Percentiles rank a stretch among this genome's conserved stretches.
Conservation (phyloP, 345 rosid genomes). For the Viola odorata region DNA sequence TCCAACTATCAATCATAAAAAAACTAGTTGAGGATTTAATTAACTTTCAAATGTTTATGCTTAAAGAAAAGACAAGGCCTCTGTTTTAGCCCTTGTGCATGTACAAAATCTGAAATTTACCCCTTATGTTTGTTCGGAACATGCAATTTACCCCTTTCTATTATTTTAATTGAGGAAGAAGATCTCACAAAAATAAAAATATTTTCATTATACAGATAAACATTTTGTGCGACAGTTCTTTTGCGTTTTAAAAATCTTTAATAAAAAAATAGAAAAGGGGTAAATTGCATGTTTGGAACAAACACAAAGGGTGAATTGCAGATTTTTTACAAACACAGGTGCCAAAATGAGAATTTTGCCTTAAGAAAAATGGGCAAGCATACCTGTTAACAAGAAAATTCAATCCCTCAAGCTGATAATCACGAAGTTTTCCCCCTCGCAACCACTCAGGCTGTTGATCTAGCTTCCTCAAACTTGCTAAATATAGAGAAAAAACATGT, state of each 20-base stretch:
- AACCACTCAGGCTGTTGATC: slow-evolving; percentile 98
- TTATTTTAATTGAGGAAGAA: too few species aligned
- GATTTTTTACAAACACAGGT: not conserved
- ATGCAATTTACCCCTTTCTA: too few species aligned
- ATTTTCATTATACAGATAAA: too few species aligned
- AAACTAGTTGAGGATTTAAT: slow-evolving; percentile 10
- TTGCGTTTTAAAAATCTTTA: not conserved
- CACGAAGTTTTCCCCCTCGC: slow-evolving; percentile 93
- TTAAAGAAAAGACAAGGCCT: too few species aligned
- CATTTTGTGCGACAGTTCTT: not conserved
- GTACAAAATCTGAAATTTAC: too few species aligned
- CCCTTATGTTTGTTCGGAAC: too few species aligned
- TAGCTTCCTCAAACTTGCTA: slow-evolving; percentile 91
- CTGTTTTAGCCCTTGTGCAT: too few species aligned
- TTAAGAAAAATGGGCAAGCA: slow-evolving; percentile 17
- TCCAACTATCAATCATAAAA: slow-evolving; percentile 61
- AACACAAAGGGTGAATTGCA: too few species aligned
- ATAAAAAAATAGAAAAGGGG: too few species aligned
- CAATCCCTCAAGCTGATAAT: slow-evolving; percentile 95
- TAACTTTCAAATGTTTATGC: not conserved
- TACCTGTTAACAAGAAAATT: slow-evolving; percentile 98
- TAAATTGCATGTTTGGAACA: too few species aligned
- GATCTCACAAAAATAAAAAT: too few species aligned
- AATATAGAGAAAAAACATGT: slow-evolving; percentile 8
- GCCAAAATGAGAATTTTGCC: not conserved